A percentile compares a stretch with the other conserved stretches of the same genome.
Evolutionary conservation across 306 rosid species (phyloP).

Genomic region (Albizia julibrissin): DNA sequence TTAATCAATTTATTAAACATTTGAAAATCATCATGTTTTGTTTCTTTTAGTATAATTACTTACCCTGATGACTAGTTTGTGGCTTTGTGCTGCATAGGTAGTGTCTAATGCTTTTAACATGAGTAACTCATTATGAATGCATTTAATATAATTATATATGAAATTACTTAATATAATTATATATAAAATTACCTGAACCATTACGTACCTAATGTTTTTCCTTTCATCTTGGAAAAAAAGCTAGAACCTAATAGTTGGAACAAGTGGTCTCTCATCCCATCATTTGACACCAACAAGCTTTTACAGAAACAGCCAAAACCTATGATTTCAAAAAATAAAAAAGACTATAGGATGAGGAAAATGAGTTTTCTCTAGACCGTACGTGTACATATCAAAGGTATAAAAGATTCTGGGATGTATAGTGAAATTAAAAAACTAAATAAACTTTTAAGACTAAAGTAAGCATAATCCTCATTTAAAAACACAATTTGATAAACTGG

Average conservation of each 20-base stretch:
- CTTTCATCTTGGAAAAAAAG: slow-evolving; percentile 95
- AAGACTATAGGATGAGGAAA: neutral
- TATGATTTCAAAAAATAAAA: slow-evolving; percentile 20
- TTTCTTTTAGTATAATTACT: slow-evolving; percentile 1
- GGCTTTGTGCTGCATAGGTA: neutral
- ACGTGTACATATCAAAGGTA: slow-evolving; percentile 1
- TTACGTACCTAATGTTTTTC: slow-evolving; percentile 85
- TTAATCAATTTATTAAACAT: too few relatives aligned
- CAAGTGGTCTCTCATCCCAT: slow-evolving; percentile 92
- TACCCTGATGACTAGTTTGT: neutral
- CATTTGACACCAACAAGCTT: slow-evolving; percentile 78
- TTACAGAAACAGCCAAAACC: slow-evolving; percentile 94
- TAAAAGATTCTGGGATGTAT: slow-evolving; percentile 5
- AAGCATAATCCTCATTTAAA: too few relatives aligned
- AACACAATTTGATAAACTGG: too few relatives aligned
- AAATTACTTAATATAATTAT: too few relatives aligned
- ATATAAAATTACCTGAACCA: slow-evolving; percentile 23
- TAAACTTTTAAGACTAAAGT: slow-evolving; percentile 8
- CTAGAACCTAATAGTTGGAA: slow-evolving; percentile 86
- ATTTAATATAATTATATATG: slow-evolving; percentile 6
- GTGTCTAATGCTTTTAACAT: neutral
- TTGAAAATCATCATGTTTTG: neutral
- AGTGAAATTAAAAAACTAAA: slow-evolving; percentile 24
- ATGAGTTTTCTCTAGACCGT: neutral
- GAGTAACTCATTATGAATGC: slow-evolving; percentile 12